Percentiles rank a stretch among this genome's conserved stretches.
phyloP scores from a whole-genome alignment of 2,329 filamentous ascomycete genomes.

The Clarireedia hainanense region DNA sequence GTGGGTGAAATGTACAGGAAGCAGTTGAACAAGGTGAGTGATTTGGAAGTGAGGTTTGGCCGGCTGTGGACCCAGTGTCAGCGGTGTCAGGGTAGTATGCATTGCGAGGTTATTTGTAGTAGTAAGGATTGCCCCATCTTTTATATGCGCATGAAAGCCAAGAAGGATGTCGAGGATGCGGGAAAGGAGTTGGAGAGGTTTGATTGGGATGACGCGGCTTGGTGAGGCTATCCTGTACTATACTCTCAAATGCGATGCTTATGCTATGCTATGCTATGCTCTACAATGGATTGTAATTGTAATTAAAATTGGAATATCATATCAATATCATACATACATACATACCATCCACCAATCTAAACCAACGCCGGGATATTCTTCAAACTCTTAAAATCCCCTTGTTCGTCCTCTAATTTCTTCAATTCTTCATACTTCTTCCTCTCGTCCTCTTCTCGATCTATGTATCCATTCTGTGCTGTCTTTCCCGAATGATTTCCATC shows the following conservation, averaged over 20 bases:
- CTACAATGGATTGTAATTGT: too few species aligned
- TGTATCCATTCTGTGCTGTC: background rate
- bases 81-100: constrained; percentile 93
- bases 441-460: background rate
- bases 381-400: background rate
- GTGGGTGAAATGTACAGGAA: constrained; percentile 92
- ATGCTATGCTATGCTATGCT: too few species aligned
- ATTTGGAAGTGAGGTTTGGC: constrained; percentile 87
- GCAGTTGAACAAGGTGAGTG: constrained; percentile 78
- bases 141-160: constrained; percentile 99
- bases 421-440: background rate
- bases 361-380: background rate
- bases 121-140: constrained; percentile 97
- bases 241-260: too few species aligned
- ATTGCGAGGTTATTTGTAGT: constrained; percentile 96
- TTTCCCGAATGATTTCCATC: background rate
- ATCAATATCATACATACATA: too few species aligned
- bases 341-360: background rate
- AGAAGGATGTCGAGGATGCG: constrained; percentile 95
- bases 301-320: too few species aligned
- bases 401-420: background rate
- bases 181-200: constrained; percentile 86
- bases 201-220: constrained; percentile 71
- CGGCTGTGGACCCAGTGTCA: constrained; percentile 97
- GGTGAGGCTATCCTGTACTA: constrained; percentile 13